Conservation (phyloP, 495 filamentous ascomycete species). For the Cryomyces minteri region DNA sequence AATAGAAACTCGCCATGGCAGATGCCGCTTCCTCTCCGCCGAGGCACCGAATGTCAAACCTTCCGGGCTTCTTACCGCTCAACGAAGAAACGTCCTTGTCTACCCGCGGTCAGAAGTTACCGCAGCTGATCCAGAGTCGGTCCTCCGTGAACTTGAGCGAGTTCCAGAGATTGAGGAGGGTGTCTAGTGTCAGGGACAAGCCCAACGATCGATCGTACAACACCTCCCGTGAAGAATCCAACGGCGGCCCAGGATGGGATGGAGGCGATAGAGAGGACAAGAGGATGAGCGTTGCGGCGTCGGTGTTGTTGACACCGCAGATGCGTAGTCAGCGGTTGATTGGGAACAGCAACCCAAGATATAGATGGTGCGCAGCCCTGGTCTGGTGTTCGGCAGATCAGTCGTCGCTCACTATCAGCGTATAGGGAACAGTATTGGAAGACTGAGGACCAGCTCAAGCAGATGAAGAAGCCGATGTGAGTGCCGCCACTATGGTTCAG, state of each 20-base stretch:
- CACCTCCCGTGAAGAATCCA: not conserved
- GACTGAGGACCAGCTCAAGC: constrained; percentile 41
- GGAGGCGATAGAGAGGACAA: constrained; percentile 4
- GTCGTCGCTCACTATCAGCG: not conserved
- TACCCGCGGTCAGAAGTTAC: constrained; percentile 18
- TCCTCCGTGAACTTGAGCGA: not conserved
- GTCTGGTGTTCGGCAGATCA: not conserved
- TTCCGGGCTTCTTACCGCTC: constrained; percentile 20
- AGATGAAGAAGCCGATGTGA: constrained; percentile 45
- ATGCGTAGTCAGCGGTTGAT: constrained; percentile 66
- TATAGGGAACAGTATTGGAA: constrained; percentile 48
- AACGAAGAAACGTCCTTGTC: constrained; percentile 11
- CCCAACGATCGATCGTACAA: not conserved
- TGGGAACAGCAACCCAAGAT: constrained; percentile 56
- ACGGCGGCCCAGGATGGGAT: not conserved
- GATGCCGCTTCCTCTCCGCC: not conserved
- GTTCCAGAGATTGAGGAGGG: no score
- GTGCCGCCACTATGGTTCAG: constrained; percentile 4
- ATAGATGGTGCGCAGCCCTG: constrained; percentile 32
- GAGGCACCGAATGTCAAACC: constrained; percentile 9
- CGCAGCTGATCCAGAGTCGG: constrained; percentile 7
- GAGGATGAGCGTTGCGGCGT: constrained; percentile 18
- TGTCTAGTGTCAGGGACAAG: no score
- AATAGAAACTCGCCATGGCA: no score
- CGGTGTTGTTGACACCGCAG: constrained; percentile 41